Base-by-base conservation (phyloP, 257 asterid species). In the Solanum tarijense region DNA sequence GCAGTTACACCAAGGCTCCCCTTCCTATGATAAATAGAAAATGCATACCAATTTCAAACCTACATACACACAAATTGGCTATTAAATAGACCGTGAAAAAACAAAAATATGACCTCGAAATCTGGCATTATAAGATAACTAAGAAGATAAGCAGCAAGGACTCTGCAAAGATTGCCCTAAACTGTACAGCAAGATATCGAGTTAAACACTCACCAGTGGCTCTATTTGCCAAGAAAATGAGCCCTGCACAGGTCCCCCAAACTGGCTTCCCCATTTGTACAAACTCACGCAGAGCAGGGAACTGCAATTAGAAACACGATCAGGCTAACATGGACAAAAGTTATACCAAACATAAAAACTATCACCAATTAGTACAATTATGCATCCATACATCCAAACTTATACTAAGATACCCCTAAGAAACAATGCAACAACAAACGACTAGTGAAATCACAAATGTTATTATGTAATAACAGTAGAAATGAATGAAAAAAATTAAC, bases 201-300 rank as follows among this genome's bases (percentile, higher is more conserved):
- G 65, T 46, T 79, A 10, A 65, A 86, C 69, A 88, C 91, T 65
- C 73, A 97, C 99, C 99, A 74, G 85, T 88, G 86, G 99, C 98
- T 91, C 87, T 97, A 93, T 97, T 92, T 21, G 99, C 99, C 93
- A 97, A 86, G 89, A 97, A 97, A 66, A 97, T 97, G 86, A 97
- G 98, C 84, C 99, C 99, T 8, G 99, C 99, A 88, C 99, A 97
- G 27, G 99, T 97, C 83, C 99, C 99, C 99, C 99, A 96, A 29
- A 97, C 99, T 1, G 99, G 99, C 90, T 97, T 97, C 69, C 99
- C 99, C 86, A 90, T 90, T 90, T 94, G 92, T 21, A 96, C 99
- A 89, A 96, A 97, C 87, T 97, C 99, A 7, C 99, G 94, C 88
- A 96, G 78, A 8, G 99, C 97, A 38, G 99, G 99, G 92, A 97